A percentile compares a stretch with the other conserved stretches of the same genome.
phyloP scores from a whole-genome alignment of 345 rosid species.

The Gossypium thurberi region DNA sequence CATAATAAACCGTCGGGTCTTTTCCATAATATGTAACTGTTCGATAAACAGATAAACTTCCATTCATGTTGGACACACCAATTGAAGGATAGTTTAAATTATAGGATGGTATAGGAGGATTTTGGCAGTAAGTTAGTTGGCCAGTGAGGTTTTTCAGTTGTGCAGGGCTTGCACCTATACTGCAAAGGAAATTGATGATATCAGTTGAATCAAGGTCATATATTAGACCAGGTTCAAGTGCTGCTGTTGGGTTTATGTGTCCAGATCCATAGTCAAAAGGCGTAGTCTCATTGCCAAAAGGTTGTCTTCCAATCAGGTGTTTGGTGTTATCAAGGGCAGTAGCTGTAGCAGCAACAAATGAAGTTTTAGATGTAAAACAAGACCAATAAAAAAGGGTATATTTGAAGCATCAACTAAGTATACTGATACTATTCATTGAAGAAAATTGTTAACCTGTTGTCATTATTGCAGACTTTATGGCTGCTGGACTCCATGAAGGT shows the following conservation, averaged over 20 bases:
- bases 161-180: slow-evolving; percentile 36
- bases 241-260: slow-evolving; percentile 38
- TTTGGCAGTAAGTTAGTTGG: slow-evolving; percentile 24
- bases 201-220: slow-evolving; percentile 33
- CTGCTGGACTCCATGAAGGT: slow-evolving; percentile 50
- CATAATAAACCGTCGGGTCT: slow-evolving; percentile 27
- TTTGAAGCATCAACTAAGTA: background rate
- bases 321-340: slow-evolving; percentile 28
- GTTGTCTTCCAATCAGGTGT: slow-evolving; percentile 27
- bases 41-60: slow-evolving; percentile 29
- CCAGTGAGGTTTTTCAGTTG: slow-evolving; percentile 44
- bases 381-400: background rate
- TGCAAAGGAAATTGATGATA: slow-evolving; percentile 39
- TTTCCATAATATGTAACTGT: slow-evolving; percentile 40
- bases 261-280: slow-evolving; percentile 60
- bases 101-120: slow-evolving; percentile 16
- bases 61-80: slow-evolving; percentile 35
- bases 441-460: slow-evolving; percentile 40
- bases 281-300: slow-evolving; percentile 29
- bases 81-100: slow-evolving; percentile 49
- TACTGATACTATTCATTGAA: background rate
- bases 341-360: slow-evolving; percentile 21
- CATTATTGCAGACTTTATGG: slow-evolving; percentile 50
- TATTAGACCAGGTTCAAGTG: slow-evolving; percentile 37
- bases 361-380: background rate